Percentiles rank a stretch among this genome's conserved stretches.
These are phyloP conservation scores for Triticum aestivum DNA, from an alignment of 176 grass and related monocot genomes.

Conservation along the genomic window IWGSC_CS_RefSeq_v2.1 NC_057808.1:43229141-43229640, in stretches of 20 bases:
- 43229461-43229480: background rate
- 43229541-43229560: background rate
- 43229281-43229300: constrained; percentile 46
- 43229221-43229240: background rate
- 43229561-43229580: background rate
- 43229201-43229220: background rate
- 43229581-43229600: background rate
- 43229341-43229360: constrained; percentile 29
- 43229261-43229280: background rate
- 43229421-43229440: background rate
- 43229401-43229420: background rate
- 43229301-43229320: constrained; percentile 55
- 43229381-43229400: background rate
- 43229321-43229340: constrained; percentile 52
- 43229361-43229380: constrained; percentile 25
- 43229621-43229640: background rate
- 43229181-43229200: constrained; percentile 35
- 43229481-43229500: background rate
- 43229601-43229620: background rate
- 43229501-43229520: background rate
- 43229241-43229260: background rate
- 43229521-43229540: background rate
- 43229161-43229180: constrained; percentile 47
- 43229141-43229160: constrained; percentile 19
- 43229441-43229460: background rate